Evolutionary conservation across 495 filamentous ascomycete species (phyloP), one percentile per base, ranked within the genome.

Genomic region (Xanthoparmelia taractica): DNA sequence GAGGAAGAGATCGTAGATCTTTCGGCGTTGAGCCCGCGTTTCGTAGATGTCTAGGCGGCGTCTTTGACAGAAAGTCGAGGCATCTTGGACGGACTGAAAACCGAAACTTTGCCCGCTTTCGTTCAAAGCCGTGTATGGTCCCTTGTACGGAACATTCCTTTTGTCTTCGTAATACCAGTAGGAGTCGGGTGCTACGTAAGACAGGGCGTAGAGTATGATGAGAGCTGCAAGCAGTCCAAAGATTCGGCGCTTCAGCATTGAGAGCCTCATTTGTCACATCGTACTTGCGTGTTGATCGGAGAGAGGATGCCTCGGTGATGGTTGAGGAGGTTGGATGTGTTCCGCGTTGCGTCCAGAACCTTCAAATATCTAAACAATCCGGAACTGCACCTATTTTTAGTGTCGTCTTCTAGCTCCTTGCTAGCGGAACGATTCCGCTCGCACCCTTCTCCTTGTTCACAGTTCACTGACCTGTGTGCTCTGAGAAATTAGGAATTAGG

Each of bases 1-100:
- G 69, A 82, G 76, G 33, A 82, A 73, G 10, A 84, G 71, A 65
- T 84, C 82, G 68, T 82, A 84, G 36, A 84, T 73, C 64, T 80
- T 81, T 62, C 81, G 77, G 40, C 61, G 63, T 20, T 58, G 63
- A 31, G 61, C 52, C 31, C 69, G 64, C 29, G 58, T 38, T 18
- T 63, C 45, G 41, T 63, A 71, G n/a, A 63, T 63, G 25, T 66
- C 40, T 41, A 57, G 62, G 15, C 64, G 67, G n/a, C 67, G 57
- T 25, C 33, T 65, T 23, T 59, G 58, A 48, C 67, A 69, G 33
- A 61, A 60, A 1, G 65, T 31, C 18, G 59, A 43, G 23, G 67
- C 67, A 40, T 57, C 56, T 56, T 65, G 25, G 8, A 63, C 11
- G 2, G 67, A 57, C 20, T 67, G 60, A 13, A 66, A 47, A 11